A percentile compares a stretch with the other conserved stretches of the same genome.
These are phyloP conservation scores for Clitopilus passeckerianus DNA, from an alignment of 768 basidiomycete species.

Conservation along the genomic window DNA sequence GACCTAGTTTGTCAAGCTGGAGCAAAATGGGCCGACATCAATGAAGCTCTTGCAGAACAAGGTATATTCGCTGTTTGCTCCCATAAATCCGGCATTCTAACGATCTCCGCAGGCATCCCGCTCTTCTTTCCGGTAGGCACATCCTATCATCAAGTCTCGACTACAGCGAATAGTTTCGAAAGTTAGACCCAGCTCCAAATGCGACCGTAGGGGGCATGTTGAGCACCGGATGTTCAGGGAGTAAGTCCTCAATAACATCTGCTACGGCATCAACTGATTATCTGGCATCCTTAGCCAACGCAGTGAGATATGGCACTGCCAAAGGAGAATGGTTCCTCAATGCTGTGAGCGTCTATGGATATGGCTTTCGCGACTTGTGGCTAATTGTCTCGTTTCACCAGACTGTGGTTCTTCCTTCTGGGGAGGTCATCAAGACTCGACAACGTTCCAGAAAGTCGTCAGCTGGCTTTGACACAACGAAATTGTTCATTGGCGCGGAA, in stretches of 20 bases:
- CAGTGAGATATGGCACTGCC: conserved; percentile 83
- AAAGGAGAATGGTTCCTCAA: conserved; percentile 91
- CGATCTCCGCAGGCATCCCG: conserved; percentile 48
- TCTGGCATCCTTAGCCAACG: conserved; percentile 47
- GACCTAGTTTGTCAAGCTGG: conserved; percentile 77
- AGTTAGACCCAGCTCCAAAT: conserved; percentile 75
- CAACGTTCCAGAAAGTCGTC: conserved; percentile 76
- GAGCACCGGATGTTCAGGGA: conserved; percentile 83
- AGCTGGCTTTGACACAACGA: conserved; percentile 82
- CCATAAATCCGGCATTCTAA: not conserved
- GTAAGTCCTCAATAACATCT: conserved; percentile 27
- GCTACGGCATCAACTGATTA: not conserved
- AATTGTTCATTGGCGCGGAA: conserved; percentile 80
- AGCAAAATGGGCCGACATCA: conserved; percentile 67
- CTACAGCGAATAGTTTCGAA: not conserved
- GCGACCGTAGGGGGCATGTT: conserved; percentile 87
- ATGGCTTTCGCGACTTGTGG: not conserved
- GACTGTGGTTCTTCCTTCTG: conserved; percentile 87
- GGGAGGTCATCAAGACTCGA: conserved; percentile 88
- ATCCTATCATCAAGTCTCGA: not conserved
- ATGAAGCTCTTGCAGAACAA: conserved; percentile 58
- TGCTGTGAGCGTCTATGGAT: conserved; percentile 38
- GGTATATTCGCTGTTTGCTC: conserved; percentile 24
- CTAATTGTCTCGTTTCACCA: conserved; percentile 17
- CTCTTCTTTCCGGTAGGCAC: conserved; percentile 75